A percentile compares a stretch with the other conserved stretches of the same genome.
phyloP scores from a whole-genome alignment of 2,329 filamentous ascomycete genomes.

The Waltergamsia citrina region DNA sequence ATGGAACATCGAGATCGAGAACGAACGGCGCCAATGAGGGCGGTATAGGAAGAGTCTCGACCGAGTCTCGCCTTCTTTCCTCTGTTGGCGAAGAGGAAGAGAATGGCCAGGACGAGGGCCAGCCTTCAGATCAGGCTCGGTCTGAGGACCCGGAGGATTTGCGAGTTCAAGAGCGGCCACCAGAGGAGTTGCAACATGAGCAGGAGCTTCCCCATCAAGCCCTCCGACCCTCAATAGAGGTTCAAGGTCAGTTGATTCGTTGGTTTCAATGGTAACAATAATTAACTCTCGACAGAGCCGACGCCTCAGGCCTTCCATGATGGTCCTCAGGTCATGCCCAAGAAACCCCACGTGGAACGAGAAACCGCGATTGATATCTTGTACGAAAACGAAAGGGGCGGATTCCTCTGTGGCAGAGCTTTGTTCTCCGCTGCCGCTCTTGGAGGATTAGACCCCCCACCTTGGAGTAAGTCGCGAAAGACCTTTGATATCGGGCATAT shows the following conservation, averaged over 20 bases:
- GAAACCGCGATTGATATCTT: slow-evolving; percentile 70
- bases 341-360: slow-evolving; percentile 23
- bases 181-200: slow-evolving; percentile 1
- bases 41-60: slow-evolving; percentile 10
- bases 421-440: slow-evolving; percentile 84
- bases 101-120: slow-evolving; percentile 1
- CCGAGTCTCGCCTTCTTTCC: slow-evolving; percentile 13
- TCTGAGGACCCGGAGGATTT: neutral
- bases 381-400: slow-evolving; percentile 91
- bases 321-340: slow-evolving; percentile 23
- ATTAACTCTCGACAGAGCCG: slow-evolving; percentile 15
- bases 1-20: slow-evolving; percentile 15
- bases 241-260: slow-evolving; percentile 15
- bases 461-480: slow-evolving; percentile 52
- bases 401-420: slow-evolving; percentile 79
- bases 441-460: slow-evolving; percentile 72
- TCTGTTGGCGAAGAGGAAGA: slow-evolving; percentile 10
- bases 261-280: neutral
- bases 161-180: slow-evolving; percentile 2
- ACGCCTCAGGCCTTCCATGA: slow-evolving; percentile 14
- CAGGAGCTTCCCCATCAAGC: slow-evolving; percentile 9
- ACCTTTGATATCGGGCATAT: too few relatives aligned
- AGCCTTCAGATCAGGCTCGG: neutral
- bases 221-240: slow-evolving; percentile 20
- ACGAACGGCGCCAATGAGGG: neutral